These are phyloP conservation scores for Verticillium longisporum DNA, from an alignment of 2,329 filamentous ascomycete genomes.

Conservation along the genomic window DNA sequence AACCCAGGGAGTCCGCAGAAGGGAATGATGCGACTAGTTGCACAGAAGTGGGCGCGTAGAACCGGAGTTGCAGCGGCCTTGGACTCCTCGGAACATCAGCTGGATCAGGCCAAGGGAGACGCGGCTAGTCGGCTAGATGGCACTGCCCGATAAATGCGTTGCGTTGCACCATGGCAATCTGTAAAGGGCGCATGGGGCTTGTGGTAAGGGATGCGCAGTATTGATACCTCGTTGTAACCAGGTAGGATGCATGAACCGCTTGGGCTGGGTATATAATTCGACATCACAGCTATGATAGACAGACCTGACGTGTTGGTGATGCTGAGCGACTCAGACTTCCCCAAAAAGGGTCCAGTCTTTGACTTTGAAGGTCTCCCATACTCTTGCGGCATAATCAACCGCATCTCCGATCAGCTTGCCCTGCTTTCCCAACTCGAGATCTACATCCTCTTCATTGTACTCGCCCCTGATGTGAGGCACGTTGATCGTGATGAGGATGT, in stretches of 20 bases:
- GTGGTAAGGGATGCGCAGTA: too few relatives aligned
- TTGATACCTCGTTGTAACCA: too few relatives aligned
- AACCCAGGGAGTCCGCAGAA: slow-evolving; percentile 54
- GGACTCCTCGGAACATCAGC: background rate
- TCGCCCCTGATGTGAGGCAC: slow-evolving; percentile 74
- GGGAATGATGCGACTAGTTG: slow-evolving; percentile 63
- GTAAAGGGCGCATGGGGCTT: too few relatives aligned
- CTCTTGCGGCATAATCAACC: slow-evolving; percentile 58
- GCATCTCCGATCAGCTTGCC: slow-evolving; percentile 63
- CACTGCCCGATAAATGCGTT: background rate
- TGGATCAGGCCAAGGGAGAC: background rate
- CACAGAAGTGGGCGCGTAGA: slow-evolving; percentile 51
- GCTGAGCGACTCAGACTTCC: slow-evolving; percentile 21
- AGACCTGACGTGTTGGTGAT: background rate
- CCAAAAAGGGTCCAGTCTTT: slow-evolving; percentile 74
- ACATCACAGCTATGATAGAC: background rate
- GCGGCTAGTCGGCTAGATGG: background rate
- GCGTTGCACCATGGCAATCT: too few relatives aligned
- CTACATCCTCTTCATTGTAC: slow-evolving; percentile 66
- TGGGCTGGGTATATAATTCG: background rate
- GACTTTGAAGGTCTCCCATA: slow-evolving; percentile 70
- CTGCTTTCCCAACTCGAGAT: slow-evolving; percentile 56
- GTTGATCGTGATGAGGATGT: slow-evolving; percentile 81
- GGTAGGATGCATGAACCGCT: background rate
- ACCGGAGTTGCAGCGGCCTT: slow-evolving; percentile 25